phyloP scores from a whole-genome alignment of 208 protist genomes.

The Tetramitus jugosus region DNA sequence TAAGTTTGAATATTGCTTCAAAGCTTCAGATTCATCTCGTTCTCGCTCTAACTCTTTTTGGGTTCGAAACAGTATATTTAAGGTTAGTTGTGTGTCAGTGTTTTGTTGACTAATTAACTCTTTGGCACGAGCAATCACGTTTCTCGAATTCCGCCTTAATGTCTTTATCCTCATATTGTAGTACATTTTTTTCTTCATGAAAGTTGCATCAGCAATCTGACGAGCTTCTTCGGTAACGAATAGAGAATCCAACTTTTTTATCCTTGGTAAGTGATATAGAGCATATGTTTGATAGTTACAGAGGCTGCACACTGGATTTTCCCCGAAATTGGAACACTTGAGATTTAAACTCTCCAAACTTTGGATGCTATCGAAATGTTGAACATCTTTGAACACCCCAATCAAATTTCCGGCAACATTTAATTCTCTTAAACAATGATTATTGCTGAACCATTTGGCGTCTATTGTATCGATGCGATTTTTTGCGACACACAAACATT shows the following conservation, averaged over 20 bases:
- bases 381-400: constrained; percentile 67
- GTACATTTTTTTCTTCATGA: constrained; percentile 82
- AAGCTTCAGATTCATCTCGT: neutral
- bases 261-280: constrained; percentile 54
- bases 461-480: constrained; percentile 59
- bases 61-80: constrained; percentile 28
- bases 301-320: constrained; percentile 73
- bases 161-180: constrained; percentile 84
- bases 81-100: constrained; percentile 13
- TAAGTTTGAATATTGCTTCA: neutral
- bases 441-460: constrained; percentile 46
- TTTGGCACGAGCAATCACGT: constrained; percentile 37
- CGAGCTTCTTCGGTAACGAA: constrained; percentile 64
- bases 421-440: constrained; percentile 57
- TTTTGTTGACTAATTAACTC: constrained; percentile 13
- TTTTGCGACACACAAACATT: constrained; percentile 47
- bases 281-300: constrained; percentile 84
- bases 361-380: constrained; percentile 55
- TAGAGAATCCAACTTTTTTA: constrained; percentile 65
- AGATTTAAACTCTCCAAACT: constrained; percentile 62
- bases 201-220: constrained; percentile 63
- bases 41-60: constrained; percentile 26
- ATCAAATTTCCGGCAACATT: constrained; percentile 75
- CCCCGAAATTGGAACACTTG: constrained; percentile 74
- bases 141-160: constrained; percentile 62